These are phyloP conservation scores for Beauveria asiatica DNA, from an alignment of 2,329 filamentous ascomycete genomes.

Conservation along the genomic window DNA sequence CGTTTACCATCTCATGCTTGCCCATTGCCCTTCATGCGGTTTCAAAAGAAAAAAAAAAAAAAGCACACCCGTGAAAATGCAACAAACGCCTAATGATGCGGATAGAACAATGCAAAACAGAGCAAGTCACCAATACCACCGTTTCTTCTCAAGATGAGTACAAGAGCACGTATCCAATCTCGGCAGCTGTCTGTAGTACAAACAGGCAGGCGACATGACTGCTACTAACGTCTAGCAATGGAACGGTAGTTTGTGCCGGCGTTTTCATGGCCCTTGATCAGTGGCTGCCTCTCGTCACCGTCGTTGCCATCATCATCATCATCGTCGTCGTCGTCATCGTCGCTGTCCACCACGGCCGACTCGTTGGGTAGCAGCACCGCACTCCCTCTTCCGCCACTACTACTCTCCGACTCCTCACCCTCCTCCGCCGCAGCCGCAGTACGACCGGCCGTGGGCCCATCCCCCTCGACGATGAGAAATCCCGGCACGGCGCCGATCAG, in stretches of 20 bases:
- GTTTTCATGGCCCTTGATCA: conserved; percentile 9
- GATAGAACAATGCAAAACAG: neutral
- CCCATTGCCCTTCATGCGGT: too few relatives aligned
- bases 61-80: neutral
- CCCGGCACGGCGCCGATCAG: conserved; percentile 61
- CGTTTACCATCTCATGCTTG: neutral
- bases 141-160: too few relatives aligned
- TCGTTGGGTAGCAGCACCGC: conserved; percentile 17
- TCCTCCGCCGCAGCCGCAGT: conserved; percentile 17
- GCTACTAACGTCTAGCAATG: neutral
- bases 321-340: conserved; percentile 17
- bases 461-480: conserved; percentile 65
- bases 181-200: neutral
- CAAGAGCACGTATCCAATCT: neutral
- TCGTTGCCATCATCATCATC: conserved; percentile 7
- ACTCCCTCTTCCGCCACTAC: conserved; percentile 17
- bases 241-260: neutral
- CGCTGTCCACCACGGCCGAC: conserved; percentile 14
- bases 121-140: neutral
- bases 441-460: conserved; percentile 44
- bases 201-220: neutral
- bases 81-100: neutral
- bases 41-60: too few relatives aligned
- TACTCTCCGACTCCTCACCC: conserved; percentile 27
- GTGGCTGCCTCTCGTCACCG: conserved; percentile 12